Conservation (phyloP, 2,329 filamentous ascomycete species). For the Ceratocystis ficicola region DNA sequence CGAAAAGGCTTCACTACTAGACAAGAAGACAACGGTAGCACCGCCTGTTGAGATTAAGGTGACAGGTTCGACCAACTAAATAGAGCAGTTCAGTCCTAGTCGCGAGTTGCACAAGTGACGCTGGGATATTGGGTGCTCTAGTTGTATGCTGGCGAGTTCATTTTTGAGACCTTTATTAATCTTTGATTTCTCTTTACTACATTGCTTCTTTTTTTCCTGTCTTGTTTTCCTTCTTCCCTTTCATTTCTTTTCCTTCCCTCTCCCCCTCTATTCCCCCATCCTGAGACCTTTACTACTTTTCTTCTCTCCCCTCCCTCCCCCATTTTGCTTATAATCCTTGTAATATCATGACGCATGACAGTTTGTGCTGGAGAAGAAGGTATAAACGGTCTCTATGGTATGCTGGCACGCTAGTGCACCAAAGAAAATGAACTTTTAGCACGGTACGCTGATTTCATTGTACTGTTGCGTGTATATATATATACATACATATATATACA, state of each 20-base stretch:
- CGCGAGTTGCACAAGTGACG: neutral
- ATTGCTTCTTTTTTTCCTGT: neutral
- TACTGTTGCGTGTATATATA: slow-evolving; percentile 5
- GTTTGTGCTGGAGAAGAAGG: neutral
- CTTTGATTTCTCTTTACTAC: neutral
- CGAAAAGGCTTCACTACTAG: slow-evolving; percentile 23
- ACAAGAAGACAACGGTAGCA: slow-evolving; percentile 21
- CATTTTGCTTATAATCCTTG: slow-evolving; percentile 13
- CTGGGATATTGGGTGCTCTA: no score
- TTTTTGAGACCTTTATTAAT: neutral
- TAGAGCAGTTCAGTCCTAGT: neutral
- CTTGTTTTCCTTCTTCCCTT: neutral
- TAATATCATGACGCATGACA: slow-evolving; percentile 15
- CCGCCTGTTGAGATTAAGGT: slow-evolving; percentile 22
- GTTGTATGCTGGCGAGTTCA: slow-evolving; percentile 2
- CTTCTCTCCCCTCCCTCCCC: neutral
- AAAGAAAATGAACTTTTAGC: neutral
- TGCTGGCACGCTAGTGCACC: neutral
- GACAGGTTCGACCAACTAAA: slow-evolving; percentile 11
- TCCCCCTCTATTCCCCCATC: neutral
- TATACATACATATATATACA: neutral
- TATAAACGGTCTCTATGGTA: neutral
- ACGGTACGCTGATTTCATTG: neutral
- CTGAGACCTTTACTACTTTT: neutral
- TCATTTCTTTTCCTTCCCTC: neutral